Base-by-base conservation (phyloP, 345 rosid genomes). In the Eutrema japonicum region DNA sequence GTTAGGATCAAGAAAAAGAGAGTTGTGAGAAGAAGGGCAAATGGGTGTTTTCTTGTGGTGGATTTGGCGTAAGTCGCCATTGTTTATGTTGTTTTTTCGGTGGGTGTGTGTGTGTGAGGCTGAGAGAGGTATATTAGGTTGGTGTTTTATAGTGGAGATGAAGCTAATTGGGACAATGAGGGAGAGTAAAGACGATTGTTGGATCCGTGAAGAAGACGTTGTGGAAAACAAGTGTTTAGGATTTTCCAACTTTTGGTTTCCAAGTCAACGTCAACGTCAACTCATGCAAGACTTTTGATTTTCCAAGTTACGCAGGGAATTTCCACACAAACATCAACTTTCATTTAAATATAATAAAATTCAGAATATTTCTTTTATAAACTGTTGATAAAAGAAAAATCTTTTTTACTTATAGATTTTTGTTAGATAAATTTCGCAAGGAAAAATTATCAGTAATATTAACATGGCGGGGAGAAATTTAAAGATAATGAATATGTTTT, bases 191-290 rank as follows among this genome's bases (percentile, higher is more conserved):
- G 51, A 38, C 18, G 12, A 63, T 48, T 60, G 43, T 62, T 30
- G 69, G 68, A 71, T 72, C 30, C 70, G 41, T 72, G 64, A 53
- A 32, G 40, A 40, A 45, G 35, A 52, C 62, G 61, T 53, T 63
- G 76, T 64, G 55, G 40, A 1, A 72, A 22, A 61, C 43, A 60
- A 60, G 10, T 60, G 59, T 42, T 47, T 22, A n/a, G 12, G 16
- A n/a, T 3, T 72, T 53, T 63, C 48, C 64, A 72, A 42, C 26
- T 22, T 22, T 22, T 22, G 26, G 26, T 22, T 22, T 22, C 55
- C 64, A 72, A 42, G 70, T 72, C 64, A 43, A 53, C 16, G 51
- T 72, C 63, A 42, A 42, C 29, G 50, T 65, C 71, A 65, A 73
- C 14, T 26, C 77, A 72, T 66, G 50, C 14, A 18, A 53, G 68